Evolutionary conservation across 1,284 basidiomycete species (phyloP).

Genomic region (Ceratobasidium sp.): DNA sequence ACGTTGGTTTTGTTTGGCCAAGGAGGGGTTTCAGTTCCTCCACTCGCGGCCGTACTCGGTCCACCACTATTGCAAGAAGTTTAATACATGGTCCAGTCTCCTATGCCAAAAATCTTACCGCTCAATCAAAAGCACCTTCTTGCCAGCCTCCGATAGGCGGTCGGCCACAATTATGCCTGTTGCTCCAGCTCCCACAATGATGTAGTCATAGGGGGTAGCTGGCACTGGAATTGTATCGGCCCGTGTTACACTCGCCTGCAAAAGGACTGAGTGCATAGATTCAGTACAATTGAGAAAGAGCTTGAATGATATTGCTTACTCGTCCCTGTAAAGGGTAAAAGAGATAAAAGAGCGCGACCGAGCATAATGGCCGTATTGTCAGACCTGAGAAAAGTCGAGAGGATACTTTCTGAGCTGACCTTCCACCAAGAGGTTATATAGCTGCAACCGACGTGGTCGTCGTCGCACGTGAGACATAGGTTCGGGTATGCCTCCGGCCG

Average conservation of each 20-base stretch:
- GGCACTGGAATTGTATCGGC: no score
- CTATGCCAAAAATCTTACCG: slow-evolving; percentile 1
- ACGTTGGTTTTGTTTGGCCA: slow-evolving; percentile 69
- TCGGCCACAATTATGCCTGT: slow-evolving; percentile 48
- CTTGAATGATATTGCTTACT: not conserved
- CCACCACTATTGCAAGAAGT: slow-evolving; percentile 62
- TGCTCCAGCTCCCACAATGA: slow-evolving; percentile 48
- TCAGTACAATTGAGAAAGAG: not conserved
- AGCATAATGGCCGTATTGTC: not conserved
- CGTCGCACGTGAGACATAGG: no score
- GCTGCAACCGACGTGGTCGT: no score
- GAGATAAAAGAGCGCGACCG: not conserved
- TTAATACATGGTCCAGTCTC: not conserved
- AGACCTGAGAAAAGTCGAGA: not conserved
- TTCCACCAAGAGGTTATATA: not conserved
- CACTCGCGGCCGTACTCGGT: slow-evolving; percentile 71
- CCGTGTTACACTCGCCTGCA: not conserved
- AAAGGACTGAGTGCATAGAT: not conserved
- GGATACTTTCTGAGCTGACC: no score
- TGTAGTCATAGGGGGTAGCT: slow-evolving; percentile 11
- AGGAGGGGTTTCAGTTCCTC: slow-evolving; percentile 69
- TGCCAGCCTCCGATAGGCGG: slow-evolving; percentile 46
- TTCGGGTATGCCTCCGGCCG: no score
- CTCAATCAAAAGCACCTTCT: slow-evolving; percentile 49
- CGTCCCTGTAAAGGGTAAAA: not conserved